Evolutionary conservation across 768 basidiomycete species (phyloP).

Genomic region (Clitopilus passeckerianus): DNA sequence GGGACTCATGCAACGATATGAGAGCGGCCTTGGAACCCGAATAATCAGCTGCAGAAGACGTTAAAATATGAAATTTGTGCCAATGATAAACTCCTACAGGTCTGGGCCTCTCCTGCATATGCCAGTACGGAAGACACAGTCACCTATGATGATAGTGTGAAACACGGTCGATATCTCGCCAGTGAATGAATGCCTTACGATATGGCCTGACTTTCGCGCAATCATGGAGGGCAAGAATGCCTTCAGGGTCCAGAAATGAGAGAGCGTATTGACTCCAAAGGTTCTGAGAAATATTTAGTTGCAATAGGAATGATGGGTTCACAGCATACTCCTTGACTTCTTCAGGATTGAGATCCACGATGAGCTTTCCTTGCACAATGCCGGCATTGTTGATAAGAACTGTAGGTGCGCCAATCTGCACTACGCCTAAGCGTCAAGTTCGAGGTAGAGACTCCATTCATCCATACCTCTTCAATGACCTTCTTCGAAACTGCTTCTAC

Average conservation of each 20-base stretch:
- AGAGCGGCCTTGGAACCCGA: constrained; percentile 91
- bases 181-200: constrained; percentile 44
- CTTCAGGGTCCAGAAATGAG: constrained; percentile 91
- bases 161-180: constrained; percentile 1
- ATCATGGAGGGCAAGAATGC: constrained; percentile 91
- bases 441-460: constrained; percentile 3
- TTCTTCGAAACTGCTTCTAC: constrained; percentile 71
- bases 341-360: constrained; percentile 72
- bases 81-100: constrained; percentile 48
- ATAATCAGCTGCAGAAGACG: constrained; percentile 64
- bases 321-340: constrained; percentile 72
- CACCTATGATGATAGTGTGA: constrained; percentile 38
- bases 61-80: neutral
- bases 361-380: constrained; percentile 82
- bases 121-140: constrained; percentile 77
- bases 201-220: constrained; percentile 72
- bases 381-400: constrained; percentile 95
- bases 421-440: neutral
- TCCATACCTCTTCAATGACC: constrained; percentile 70
- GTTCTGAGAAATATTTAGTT: constrained; percentile 46
- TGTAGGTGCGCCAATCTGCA: constrained; percentile 81
- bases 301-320: neutral
- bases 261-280: constrained; percentile 81
- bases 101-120: constrained; percentile 64
- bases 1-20: constrained; percentile 72